phyloP scores from a whole-genome alignment of 2,329 filamentous ascomycete species.

The Rachicladosporium sp. region DNA sequence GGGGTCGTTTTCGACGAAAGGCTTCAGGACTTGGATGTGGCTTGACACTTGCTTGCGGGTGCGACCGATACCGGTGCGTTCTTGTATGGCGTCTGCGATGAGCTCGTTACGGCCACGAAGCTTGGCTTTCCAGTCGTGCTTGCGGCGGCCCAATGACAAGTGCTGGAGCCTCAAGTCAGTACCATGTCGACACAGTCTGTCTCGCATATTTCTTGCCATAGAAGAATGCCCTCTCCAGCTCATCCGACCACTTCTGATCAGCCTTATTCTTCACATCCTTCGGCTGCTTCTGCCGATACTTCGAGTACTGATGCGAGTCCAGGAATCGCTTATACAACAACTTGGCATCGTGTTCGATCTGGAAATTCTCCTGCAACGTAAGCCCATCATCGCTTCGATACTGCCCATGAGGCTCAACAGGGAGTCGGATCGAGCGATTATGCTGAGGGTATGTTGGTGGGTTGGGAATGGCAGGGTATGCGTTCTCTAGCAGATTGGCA shows the following conservation, averaged over 20 bases:
- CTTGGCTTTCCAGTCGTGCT: slow-evolving; percentile 35
- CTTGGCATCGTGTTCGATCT: slow-evolving; percentile 11
- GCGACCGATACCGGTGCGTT: slow-evolving; percentile 40
- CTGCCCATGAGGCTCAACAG: not conserved
- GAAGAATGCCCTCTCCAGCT: slow-evolving; percentile 37
- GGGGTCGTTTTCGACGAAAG: slow-evolving; percentile 40
- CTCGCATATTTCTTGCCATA: slow-evolving; percentile 24
- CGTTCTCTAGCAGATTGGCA: not conserved
- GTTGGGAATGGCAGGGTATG: no score
- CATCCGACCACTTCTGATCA: slow-evolving; percentile 35
- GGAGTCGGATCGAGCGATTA: slow-evolving; percentile 84
- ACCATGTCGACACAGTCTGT: slow-evolving; percentile 1
- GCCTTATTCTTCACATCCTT: slow-evolving; percentile 18
- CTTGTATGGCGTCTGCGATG: slow-evolving; percentile 46
- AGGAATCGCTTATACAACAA: slow-evolving; percentile 15
- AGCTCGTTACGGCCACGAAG: slow-evolving; percentile 49
- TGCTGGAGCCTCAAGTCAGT: slow-evolving; percentile 16
- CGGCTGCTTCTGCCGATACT: slow-evolving; percentile 33
- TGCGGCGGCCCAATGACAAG: slow-evolving; percentile 46
- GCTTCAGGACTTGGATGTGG: slow-evolving; percentile 51
- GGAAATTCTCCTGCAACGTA: slow-evolving; percentile 6
- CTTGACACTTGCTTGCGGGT: slow-evolving; percentile 51
- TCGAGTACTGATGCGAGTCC: slow-evolving; percentile 30
- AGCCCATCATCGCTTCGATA: not conserved
- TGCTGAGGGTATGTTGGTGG: slow-evolving; percentile 60